Base-by-base conservation (phyloP, 768 basidiomycete genomes). In the Suillus brevipes region DNA sequence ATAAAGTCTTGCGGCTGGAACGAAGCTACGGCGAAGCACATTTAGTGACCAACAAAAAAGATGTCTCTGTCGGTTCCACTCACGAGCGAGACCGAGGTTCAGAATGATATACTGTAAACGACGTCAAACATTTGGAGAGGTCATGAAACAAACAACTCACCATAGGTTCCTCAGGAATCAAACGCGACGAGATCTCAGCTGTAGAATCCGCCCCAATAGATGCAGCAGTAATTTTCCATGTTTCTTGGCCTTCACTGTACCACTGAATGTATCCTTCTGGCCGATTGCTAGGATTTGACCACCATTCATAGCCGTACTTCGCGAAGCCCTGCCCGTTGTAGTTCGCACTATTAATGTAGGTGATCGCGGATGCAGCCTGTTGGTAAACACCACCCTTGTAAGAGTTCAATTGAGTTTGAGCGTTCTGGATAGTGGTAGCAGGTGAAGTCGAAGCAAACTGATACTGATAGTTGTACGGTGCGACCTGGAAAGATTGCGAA, bases 91-190 rank as follows among this genome's bases (percentile, higher is more conserved):
- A 65, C 93, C 94, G 62, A 95, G 78, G 76, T 95, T 99, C 73
- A 98, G 68, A 69, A 99, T 87, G 62, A 95, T 80, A 73, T 89
- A 91, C 92, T 93, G 42, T 53, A 53, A 63, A 57, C 13, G 69
- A 65, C 63, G 55, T 68, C 45, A 70, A 66, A 59, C 18, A 9
- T 16, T 57, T 52, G 42, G 63, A 31, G 14, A 20, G 43, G 14
- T 63, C 36, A 13, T 55, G 31, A 14, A 43, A 65, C 65, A 59
- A 64, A 66, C 61, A 60, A 79, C 87, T 67, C 69, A 94, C 93
- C 95, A 98, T 90, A 2, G 97, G 97, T 75, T 99, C 97, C 72
- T 96, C 93, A 6, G 94, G 82, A 63, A 87, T 87, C 18, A 95
- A 71, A 40, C 96, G 82, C 70, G 84, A 80, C 42, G 84, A 81